Evolutionary conservation across 805 yeast species (phyloP).

Genomic region (Nakazawaea laoshanensis): DNA sequence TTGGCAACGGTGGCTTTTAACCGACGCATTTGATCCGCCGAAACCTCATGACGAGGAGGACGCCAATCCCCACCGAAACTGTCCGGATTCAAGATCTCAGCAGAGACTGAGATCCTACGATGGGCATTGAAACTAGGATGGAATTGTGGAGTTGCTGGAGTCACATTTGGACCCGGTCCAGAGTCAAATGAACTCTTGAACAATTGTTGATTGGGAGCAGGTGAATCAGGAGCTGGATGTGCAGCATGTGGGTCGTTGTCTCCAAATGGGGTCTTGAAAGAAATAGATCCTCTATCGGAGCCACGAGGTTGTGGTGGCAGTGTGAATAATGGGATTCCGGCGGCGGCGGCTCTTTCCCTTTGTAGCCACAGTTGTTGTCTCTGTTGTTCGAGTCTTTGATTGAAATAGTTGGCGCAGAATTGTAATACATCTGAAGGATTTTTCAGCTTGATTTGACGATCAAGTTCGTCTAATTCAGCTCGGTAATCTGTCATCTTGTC

Average conservation of each 20-base stretch:
- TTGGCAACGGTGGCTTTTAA: constrained; percentile 64
- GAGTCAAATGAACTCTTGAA: constrained; percentile 22
- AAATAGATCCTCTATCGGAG: constrained; percentile 8
- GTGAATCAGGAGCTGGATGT: constrained; percentile 11
- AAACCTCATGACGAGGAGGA: constrained; percentile 60
- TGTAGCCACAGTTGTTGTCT: constrained; percentile 44
- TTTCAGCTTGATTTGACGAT: constrained; percentile 41
- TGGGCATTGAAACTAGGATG: constrained; percentile 69
- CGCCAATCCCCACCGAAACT: constrained; percentile 63
- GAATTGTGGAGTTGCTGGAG: constrained; percentile 29
- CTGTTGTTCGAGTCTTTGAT: constrained; percentile 50
- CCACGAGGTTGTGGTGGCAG: constrained; percentile 14
- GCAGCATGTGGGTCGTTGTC: constrained; percentile 55
- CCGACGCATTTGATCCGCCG: constrained; percentile 55
- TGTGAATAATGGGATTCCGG: constrained; percentile 37
- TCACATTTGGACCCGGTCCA: constrained; percentile 13
- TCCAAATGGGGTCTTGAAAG: constrained; percentile 54
- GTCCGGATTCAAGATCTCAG: constrained; percentile 78
- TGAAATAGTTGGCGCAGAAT: constrained; percentile 70
- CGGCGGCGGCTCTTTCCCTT: constrained; percentile 36
- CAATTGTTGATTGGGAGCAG: constrained; percentile 9
- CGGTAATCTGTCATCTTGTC: constrained; percentile 13
- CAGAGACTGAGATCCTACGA: constrained; percentile 85
- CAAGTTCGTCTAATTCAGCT: constrained; percentile 52
- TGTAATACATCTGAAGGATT: constrained; percentile 66